phyloP scores from a whole-genome alignment of 2,329 filamentous ascomycete genomes.

The Rhynchosporium secalis region DNA sequence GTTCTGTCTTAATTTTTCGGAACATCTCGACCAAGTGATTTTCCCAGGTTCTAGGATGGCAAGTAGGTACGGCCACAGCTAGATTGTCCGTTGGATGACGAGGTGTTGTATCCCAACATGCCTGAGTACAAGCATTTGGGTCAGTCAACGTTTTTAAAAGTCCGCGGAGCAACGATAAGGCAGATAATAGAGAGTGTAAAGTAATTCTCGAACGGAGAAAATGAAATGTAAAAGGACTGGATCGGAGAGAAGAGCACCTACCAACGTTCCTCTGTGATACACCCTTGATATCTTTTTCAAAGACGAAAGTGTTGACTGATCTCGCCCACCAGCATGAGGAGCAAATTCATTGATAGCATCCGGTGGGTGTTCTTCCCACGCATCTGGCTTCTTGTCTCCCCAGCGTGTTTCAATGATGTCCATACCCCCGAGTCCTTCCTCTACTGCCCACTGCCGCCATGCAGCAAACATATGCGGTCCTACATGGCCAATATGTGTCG shows the following conservation, averaged over 20 bases:
- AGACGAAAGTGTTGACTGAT: slow-evolving; percentile 10
- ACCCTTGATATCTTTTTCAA: slow-evolving; percentile 14
- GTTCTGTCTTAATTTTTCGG: slow-evolving; percentile 19
- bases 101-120: slow-evolving; percentile 22
- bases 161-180: too few species aligned
- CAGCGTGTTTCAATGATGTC: slow-evolving; percentile 22
- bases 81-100: slow-evolving; percentile 18
- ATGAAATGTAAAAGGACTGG: not conserved
- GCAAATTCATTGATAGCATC: slow-evolving; percentile 22
- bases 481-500: slow-evolving; percentile 16
- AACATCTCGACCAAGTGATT: slow-evolving; percentile 20
- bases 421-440: slow-evolving; percentile 21
- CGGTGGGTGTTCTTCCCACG: slow-evolving; percentile 15
- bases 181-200: not conserved
- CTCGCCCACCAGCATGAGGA: slow-evolving; percentile 21
- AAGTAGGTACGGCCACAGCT: slow-evolving; percentile 4
- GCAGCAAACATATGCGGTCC: slow-evolving; percentile 19
- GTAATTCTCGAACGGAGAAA: not conserved
- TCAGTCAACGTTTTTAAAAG: not conserved
- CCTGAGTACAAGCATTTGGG: not conserved
- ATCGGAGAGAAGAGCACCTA: not conserved
- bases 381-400: slow-evolving; percentile 11
- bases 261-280: slow-evolving; percentile 20
- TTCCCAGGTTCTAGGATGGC: slow-evolving; percentile 18
- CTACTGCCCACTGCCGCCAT: slow-evolving; percentile 19